Evolutionary conservation across 2,329 filamentous ascomycete species (phyloP).

Genomic region (Thyridium curvatum): DNA sequence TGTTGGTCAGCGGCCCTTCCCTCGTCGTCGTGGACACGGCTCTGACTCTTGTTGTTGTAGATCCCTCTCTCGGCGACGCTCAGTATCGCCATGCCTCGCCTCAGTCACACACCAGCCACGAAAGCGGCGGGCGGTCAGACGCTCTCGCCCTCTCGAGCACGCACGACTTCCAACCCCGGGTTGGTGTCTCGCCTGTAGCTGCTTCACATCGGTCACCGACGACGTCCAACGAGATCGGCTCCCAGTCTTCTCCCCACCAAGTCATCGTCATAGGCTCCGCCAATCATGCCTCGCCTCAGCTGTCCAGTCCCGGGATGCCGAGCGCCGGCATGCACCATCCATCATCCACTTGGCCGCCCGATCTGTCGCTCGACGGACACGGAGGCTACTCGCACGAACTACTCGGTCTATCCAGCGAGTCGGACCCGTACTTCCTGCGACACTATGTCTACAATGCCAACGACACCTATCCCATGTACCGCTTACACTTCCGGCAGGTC

Average conservation of each 20-base stretch:
- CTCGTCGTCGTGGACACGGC: too few species aligned
- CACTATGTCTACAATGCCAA: constrained; percentile 12
- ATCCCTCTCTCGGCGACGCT: too few species aligned
- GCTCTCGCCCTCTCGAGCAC: too few species aligned
- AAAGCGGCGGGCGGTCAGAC: too few species aligned
- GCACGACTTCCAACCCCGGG: too few species aligned
- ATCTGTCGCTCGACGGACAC: constrained; percentile 11
- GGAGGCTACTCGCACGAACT: constrained; percentile 13
- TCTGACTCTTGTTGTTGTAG: too few species aligned
- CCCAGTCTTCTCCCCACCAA: background rate
- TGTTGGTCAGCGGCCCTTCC: background rate
- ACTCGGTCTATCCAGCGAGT: constrained; percentile 16
- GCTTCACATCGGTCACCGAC: background rate
- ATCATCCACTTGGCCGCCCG: constrained; percentile 3
- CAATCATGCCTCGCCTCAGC: too few species aligned
- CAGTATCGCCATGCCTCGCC: too few species aligned
- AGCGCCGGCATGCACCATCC: too few species aligned
- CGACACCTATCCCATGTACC: constrained; percentile 16
- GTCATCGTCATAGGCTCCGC: too few species aligned
- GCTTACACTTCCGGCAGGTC: constrained; percentile 13
- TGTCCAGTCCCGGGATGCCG: too few species aligned
- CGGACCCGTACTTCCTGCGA: constrained; percentile 15
- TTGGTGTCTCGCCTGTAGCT: background rate
- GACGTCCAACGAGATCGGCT: background rate
- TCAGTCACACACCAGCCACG: too few species aligned